These are phyloP conservation scores for Papilionanthe hybrid DNA, from an alignment of 116 monocot species.

Conservation along the genomic window DNA sequence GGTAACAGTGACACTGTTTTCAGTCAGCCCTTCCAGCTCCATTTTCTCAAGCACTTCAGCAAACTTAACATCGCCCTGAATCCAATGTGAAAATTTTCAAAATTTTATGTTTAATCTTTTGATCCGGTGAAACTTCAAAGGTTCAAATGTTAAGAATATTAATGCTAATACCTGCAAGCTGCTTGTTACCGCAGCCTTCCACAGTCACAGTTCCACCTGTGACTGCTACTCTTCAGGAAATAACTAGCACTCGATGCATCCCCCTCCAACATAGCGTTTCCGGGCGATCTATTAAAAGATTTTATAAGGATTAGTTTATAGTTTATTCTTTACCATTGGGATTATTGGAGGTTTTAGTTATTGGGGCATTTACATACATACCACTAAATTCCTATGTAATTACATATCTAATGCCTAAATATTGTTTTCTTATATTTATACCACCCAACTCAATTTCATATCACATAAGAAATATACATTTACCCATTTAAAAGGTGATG, in stretches of 20 bases:
- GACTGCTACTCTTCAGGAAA: constrained; percentile 66
- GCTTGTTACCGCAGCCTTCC: constrained; percentile 68
- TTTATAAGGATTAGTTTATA: neutral
- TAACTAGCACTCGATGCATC: constrained; percentile 86
- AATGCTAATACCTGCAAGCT: constrained; percentile 60
- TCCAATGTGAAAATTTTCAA: neutral
- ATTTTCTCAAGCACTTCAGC: constrained; percentile 97
- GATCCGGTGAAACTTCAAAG: neutral
- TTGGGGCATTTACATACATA: no score
- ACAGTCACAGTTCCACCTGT: constrained; percentile 78
- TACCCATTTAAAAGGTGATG: no score
- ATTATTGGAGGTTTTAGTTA: no score
- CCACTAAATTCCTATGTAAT: no score
- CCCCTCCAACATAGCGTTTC: constrained; percentile 77
- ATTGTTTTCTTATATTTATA: no score
- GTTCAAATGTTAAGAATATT: neutral
- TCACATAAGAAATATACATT: no score
- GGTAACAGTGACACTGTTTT: constrained; percentile 69
- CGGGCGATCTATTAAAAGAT: constrained; percentile 56
- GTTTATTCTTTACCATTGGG: neutral
- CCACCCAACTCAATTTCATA: no score
- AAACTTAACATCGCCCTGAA: constrained; percentile 94
- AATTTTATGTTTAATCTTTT: neutral
- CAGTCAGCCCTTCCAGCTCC: constrained; percentile 89
- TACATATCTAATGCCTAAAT: no score